phyloP scores from a whole-genome alignment of 2,329 filamentous ascomycete genomes.

The Exophiala viscosa region DNA sequence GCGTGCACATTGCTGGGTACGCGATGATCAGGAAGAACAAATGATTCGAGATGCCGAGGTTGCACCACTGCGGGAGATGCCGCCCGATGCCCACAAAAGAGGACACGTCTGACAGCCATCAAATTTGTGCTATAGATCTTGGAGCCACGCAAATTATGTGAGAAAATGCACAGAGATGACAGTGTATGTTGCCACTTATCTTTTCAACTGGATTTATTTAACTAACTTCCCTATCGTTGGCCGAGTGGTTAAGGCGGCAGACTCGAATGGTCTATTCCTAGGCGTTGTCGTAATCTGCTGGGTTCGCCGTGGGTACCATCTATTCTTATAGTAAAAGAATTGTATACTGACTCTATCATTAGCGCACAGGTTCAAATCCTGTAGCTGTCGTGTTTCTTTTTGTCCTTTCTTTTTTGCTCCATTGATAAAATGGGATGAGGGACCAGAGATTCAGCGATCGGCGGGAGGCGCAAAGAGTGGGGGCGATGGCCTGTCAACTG shows the following conservation, averaged over 20 bases:
- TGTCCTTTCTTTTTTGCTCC: slow-evolving; percentile 3
- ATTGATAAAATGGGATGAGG: background rate
- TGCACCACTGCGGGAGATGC: no score
- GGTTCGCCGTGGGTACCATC: slow-evolving; percentile 18
- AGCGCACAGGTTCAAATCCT: slow-evolving; percentile 31
- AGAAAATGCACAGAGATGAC: background rate
- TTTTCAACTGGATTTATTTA: background rate
- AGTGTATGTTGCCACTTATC: background rate
- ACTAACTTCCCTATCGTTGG: slow-evolving; percentile 5
- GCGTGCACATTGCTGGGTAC: no score
- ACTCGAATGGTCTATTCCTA: slow-evolving; percentile 17
- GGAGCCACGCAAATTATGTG: background rate
- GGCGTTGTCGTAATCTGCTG: slow-evolving; percentile 22
- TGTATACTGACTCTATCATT: no score
- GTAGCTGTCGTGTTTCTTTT: slow-evolving; percentile 25
- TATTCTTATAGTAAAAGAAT: no score
- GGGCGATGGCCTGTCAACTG: no score
- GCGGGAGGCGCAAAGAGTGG: background rate
- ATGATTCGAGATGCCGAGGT: no score
- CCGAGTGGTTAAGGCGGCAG: slow-evolving; percentile 32
- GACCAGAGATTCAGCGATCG: background rate
- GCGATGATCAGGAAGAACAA: no score
- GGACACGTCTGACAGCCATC: no score
- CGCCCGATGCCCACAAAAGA: no score
- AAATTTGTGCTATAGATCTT: no score